A percentile compares a stretch with the other conserved stretches of the same genome.
These are phyloP conservation scores for Pythium coloratum DNA, from an alignment of 352 stramenopile genomes.

Conservation along the genomic window DNA sequence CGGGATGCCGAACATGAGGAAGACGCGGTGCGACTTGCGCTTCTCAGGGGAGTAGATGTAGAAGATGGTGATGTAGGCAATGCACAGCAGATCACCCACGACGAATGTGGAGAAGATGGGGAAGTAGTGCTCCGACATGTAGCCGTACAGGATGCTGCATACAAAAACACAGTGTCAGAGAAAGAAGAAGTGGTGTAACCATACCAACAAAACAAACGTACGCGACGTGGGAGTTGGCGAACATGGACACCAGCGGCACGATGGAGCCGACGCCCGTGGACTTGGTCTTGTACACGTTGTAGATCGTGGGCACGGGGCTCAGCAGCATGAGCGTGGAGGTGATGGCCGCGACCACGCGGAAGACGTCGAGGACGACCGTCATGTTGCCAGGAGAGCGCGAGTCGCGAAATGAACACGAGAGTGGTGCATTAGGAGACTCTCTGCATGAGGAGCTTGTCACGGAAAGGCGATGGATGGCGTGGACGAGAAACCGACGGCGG, in stretches of 20 bases:
- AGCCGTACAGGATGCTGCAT: conserved; percentile 43
- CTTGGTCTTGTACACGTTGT: conserved; percentile 32
- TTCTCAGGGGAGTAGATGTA: conserved; percentile 44
- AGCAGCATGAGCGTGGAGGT: conserved; percentile 39
- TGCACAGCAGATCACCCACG: conserved; percentile 39
- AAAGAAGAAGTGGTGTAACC: too few relatives aligned
- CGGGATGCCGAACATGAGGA: conserved; percentile 23
- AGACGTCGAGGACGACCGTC: conserved; percentile 38
- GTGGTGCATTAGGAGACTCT: background rate
- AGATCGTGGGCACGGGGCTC: conserved; percentile 40
- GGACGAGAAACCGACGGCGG: background rate
- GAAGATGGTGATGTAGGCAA: conserved; percentile 54
- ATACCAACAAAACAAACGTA: conserved; percentile 14
- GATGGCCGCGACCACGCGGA: conserved; percentile 34
- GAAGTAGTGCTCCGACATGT: conserved; percentile 45
- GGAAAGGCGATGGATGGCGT: background rate
- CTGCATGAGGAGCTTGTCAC: background rate
- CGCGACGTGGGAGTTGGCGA: conserved; percentile 41
- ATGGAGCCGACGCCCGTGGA: conserved; percentile 45
- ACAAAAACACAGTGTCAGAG: background rate
- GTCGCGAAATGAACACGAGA: background rate
- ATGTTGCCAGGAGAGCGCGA: conserved; percentile 20
- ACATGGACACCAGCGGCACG: conserved; percentile 46
- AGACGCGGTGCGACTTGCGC: conserved; percentile 39
- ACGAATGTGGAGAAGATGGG: conserved; percentile 51